Conservation (phyloP, 2,329 filamentous ascomycete genomes). For the Aureobasidium subglaciale region DNA sequence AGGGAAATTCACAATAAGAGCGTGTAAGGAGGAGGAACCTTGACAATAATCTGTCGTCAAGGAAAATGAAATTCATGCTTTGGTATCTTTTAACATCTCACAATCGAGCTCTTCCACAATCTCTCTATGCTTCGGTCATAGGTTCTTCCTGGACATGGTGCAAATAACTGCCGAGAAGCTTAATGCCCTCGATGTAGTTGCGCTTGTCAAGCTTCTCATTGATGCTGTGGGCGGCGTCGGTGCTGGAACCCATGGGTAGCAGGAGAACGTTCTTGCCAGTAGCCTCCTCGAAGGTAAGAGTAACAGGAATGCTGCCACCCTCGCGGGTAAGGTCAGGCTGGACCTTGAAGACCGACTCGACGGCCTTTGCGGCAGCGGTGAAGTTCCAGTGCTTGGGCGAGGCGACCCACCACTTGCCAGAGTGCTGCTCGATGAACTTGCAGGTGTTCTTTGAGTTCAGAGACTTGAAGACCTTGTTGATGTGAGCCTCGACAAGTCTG, state of each 20-base stretch:
- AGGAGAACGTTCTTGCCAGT: slow-evolving; percentile 96
- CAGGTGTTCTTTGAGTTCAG: slow-evolving; percentile 87
- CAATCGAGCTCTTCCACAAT: neutral
- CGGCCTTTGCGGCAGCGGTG: slow-evolving; percentile 86
- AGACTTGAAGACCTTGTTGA: slow-evolving; percentile 78
- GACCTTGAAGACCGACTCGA: slow-evolving; percentile 87
- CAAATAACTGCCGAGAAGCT: slow-evolving; percentile 87
- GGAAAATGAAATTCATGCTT: neutral
- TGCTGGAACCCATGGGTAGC: slow-evolving; percentile 94
- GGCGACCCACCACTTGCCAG: slow-evolving; percentile 98
- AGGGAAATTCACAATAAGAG: no score
- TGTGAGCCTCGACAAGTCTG: slow-evolving; percentile 71
- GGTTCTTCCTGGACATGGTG: slow-evolving; percentile 94
- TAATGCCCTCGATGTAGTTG: slow-evolving; percentile 98
- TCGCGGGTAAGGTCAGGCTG: slow-evolving; percentile 93
- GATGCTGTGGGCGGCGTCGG: slow-evolving; percentile 92
- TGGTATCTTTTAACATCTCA: slow-evolving; percentile 9
- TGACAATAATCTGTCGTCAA: neutral
- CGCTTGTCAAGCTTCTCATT: slow-evolving; percentile 96
- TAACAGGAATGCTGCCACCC: slow-evolving; percentile 95
- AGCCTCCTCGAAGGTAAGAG: slow-evolving; percentile 92
- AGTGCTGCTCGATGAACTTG: slow-evolving; percentile 75
- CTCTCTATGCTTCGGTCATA: slow-evolving; percentile 30
- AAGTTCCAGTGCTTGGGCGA: slow-evolving; percentile 99
- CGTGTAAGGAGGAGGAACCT: no score